Base-by-base conservation (phyloP, 805 yeast species). In the Hyphopichia homilentoma region DNA sequence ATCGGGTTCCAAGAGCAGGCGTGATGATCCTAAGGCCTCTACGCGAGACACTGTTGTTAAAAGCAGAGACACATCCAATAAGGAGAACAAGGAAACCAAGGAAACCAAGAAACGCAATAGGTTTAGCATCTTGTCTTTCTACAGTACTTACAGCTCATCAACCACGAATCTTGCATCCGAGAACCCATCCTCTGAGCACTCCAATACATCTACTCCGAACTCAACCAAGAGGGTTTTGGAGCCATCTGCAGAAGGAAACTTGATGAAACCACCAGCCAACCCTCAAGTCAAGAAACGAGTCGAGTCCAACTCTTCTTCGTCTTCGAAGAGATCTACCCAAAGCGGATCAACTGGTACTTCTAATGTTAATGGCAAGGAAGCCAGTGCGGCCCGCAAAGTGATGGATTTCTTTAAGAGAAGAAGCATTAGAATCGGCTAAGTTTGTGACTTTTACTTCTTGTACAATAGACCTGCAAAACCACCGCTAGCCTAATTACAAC, bases 401-500 rank as follows among this genome's bases (percentile, higher is more conserved):
- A 76, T 82, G 72, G 89, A 81, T 54, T 82, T 82, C 53, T 81
- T 82, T 65, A 81, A 81, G 52, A 72, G 89, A 58, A 74, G 85
- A 41, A 59, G 65, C 34, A 51, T 61, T 4, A 48, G 59, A 39
- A 52, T 59, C 13, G 52, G 52, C 29, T 53, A 35, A 30, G 7
- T 20, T 20, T 20, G 7, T 20, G 7, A 20, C 22, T 20, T 20
- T 20, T 11, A 11, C 22, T 20, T 20, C 22, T 20, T 8, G 9
- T 20, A 20, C 11, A n/a, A n/a, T n/a, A n/a, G n/a, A n/a, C n/a
- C n/a, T n/a, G n/a, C n/a, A n/a, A n/a, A n/a, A n/a, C n/a, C n/a
- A n/a, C n/a, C n/a, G n/a, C n/a, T n/a, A n/a, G n/a, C n/a, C n/a
- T n/a, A n/a, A n/a, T n/a, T n/a, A n/a, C n/a, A n/a, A n/a, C n/a